Percentiles rank a stretch among this genome's conserved stretches.
Conservation (phyloP, 148 eudicot genomes). For the Fagopyrum homotropicum region DNA sequence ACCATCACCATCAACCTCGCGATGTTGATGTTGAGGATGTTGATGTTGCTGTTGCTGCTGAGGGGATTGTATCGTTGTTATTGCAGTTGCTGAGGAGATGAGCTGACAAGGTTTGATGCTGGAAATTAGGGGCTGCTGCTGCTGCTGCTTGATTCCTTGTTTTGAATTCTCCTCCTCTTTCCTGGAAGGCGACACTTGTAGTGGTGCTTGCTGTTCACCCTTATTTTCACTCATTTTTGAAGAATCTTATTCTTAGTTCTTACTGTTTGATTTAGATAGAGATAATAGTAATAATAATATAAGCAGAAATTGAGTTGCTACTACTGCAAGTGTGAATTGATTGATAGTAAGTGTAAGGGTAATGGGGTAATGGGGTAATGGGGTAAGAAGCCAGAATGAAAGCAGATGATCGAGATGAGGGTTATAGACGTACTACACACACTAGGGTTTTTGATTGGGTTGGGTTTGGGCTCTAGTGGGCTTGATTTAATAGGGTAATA, state of each 20-base stretch:
- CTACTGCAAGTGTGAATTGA: too few species aligned
- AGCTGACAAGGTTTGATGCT: background rate
- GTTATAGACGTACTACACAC: too few species aligned
- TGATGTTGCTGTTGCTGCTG: background rate
- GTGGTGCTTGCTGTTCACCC: background rate
- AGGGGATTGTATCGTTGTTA: background rate
- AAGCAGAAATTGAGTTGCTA: too few species aligned
- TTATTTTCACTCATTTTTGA: conserved; percentile 10
- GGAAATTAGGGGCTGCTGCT: background rate
- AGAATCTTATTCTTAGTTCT: too few species aligned
- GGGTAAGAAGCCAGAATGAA: too few species aligned
- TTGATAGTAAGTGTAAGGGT: background rate
- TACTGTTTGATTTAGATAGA: too few species aligned
- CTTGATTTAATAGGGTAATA: background rate
- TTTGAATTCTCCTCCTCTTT: background rate
- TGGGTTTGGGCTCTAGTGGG: background rate
- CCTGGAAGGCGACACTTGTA: conserved; percentile 12
- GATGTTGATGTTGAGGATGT: background rate
- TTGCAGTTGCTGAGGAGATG: background rate
- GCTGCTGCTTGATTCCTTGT: background rate
- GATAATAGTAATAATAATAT: too few species aligned
- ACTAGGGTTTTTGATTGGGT: background rate
- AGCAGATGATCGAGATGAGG: too few species aligned
- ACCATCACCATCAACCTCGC: background rate
- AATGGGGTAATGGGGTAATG: background rate